Conservation (phyloP, 1,284 basidiomycete species). For the Stygiomarasmius scandens region DNA sequence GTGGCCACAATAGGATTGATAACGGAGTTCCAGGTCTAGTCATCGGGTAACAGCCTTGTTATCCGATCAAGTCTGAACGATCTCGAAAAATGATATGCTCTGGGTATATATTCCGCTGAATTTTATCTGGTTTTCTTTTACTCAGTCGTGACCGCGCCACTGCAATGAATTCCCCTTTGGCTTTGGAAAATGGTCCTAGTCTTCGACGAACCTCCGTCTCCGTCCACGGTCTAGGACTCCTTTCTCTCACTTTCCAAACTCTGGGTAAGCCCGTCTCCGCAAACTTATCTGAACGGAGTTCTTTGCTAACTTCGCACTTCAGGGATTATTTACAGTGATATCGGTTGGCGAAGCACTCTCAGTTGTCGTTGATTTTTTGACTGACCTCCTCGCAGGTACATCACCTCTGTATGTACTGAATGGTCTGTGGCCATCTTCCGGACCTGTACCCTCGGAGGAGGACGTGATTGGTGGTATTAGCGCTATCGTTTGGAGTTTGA, state of each 20-base stretch:
- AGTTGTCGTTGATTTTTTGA: neutral
- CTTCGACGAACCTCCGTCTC: slow-evolving; percentile 32
- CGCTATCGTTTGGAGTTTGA: slow-evolving; percentile 67
- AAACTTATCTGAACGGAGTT: too few species aligned
- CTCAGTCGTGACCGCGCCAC: too few species aligned
- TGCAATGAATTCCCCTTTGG: slow-evolving; percentile 23
- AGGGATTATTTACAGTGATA: slow-evolving; percentile 73
- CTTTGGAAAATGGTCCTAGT: slow-evolving; percentile 28
- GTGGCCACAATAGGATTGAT: too few species aligned
- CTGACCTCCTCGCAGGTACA: slow-evolving; percentile 35
- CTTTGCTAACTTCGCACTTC: neutral
- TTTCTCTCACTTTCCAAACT: slow-evolving; percentile 37
- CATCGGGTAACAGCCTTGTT: too few species aligned
- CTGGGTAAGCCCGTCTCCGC: slow-evolving; percentile 31
- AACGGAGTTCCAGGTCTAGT: too few species aligned
- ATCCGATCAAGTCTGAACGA: too few species aligned
- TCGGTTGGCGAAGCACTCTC: slow-evolving; percentile 29
- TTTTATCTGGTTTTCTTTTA: too few species aligned
- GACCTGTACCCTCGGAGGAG: slow-evolving; percentile 51
- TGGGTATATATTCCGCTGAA: too few species aligned
- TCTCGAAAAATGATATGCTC: too few species aligned
- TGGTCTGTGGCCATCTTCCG: slow-evolving; percentile 57
- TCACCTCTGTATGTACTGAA: slow-evolving; percentile 68
- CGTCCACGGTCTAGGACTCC: slow-evolving; percentile 34
- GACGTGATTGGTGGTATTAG: slow-evolving; percentile 64